These are phyloP conservation scores for Saccharum spontaneum DNA, from an alignment of 176 grass and related monocot species.

Conservation along the genomic window DNA sequence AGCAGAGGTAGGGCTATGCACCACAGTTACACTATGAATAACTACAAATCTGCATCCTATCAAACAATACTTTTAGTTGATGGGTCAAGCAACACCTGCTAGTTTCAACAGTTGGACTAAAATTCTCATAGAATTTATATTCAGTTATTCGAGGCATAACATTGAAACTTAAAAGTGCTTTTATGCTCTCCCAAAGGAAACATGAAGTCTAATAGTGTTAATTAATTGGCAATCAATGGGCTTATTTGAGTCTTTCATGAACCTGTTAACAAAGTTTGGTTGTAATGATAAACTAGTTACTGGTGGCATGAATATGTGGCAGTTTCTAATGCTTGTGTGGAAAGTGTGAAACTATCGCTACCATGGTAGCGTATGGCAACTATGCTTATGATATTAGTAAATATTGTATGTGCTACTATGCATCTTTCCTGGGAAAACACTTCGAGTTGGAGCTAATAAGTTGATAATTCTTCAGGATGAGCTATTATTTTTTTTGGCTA, in stretches of 20 bases:
- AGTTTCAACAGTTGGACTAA: neutral
- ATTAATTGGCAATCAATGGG: constrained; percentile 3
- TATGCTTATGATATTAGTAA: neutral
- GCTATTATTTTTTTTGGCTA: neutral
- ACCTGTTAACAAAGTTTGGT: neutral
- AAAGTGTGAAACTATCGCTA: constrained; percentile 7
- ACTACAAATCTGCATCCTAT: neutral
- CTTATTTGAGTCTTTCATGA: neutral
- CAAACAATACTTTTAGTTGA: neutral
- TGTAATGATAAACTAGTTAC: neutral
- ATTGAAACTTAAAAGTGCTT: neutral
- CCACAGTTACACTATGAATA: neutral
- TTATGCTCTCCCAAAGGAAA: neutral
- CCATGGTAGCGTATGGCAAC: neutral
- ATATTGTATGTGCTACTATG: constrained; percentile 1
- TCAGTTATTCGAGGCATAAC: neutral
- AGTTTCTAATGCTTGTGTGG: constrained; percentile 7
- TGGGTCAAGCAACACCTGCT: neutral
- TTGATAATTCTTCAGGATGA: constrained; percentile 15
- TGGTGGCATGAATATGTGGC: neutral
- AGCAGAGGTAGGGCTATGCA: neutral
- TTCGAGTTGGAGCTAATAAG: neutral
- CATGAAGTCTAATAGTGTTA: neutral
- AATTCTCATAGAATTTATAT: constrained; percentile 4
- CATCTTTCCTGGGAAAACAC: constrained; percentile 12